phyloP scores from a whole-genome alignment of 1,139 yeast genomes.

The Barnettozyma hawaiiensis region DNA sequence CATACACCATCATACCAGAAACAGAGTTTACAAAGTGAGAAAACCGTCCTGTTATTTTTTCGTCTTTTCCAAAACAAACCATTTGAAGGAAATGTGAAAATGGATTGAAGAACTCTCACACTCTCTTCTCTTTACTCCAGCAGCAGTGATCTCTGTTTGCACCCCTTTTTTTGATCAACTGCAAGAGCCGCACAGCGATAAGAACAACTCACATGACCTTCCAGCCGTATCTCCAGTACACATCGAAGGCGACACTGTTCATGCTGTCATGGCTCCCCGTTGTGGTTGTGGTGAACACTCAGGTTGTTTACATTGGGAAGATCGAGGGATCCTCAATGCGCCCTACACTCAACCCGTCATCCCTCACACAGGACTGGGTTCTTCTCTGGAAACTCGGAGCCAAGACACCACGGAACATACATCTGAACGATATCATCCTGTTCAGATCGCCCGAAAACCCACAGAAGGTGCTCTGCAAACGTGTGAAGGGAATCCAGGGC shows the following conservation, averaged over 20 bases:
- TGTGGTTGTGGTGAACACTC: constrained; percentile 59
- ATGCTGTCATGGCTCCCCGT: constrained; percentile 74
- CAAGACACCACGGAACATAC: constrained; percentile 40
- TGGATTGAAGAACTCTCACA: too few relatives aligned
- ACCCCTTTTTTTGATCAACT: too few relatives aligned
- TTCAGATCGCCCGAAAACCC: constrained; percentile 79
- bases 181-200: too few relatives aligned
- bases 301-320: constrained; percentile 66
- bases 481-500: constrained; percentile 72
- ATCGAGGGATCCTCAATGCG: constrained; percentile 86
- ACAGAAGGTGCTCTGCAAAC: constrained; percentile 62
- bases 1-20: too few relatives aligned
- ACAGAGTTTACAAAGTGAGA: too few relatives aligned
- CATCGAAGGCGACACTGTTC: constrained; percentile 25
- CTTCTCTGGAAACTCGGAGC: constrained; percentile 62
- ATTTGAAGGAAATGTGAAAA: too few relatives aligned
- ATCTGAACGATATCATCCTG: constrained; percentile 69
- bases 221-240: constrained; percentile 16
- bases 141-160: neutral
- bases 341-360: constrained; percentile 79
- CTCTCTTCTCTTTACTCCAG: neutral
- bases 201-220: constrained; percentile 1
- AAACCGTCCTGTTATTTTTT: too few relatives aligned
- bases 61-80: too few relatives aligned
- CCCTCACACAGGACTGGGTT: constrained; percentile 54